These are phyloP conservation scores for Dioscorea cayenensis DNA, from an alignment of 116 monocot species.

Conservation along the genomic window DNA sequence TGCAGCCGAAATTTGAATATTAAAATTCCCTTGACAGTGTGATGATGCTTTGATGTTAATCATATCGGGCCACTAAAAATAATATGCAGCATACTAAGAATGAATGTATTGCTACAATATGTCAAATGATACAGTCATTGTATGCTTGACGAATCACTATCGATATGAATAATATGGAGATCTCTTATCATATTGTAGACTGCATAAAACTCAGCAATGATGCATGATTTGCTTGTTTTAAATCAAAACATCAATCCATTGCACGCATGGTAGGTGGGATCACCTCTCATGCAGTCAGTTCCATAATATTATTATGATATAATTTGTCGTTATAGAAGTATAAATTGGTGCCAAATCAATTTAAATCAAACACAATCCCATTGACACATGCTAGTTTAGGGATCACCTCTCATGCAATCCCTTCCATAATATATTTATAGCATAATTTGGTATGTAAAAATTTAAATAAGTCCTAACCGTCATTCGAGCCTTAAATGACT, in stretches of 20 bases:
- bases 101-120: too few species aligned
- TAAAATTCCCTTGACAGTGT: neutral
- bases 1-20: slow-evolving; percentile 1
- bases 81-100: too few species aligned
- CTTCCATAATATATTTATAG: neutral
- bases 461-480: slow-evolving; percentile 42
- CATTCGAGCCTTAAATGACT: slow-evolving; percentile 98
- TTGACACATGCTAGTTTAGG: neutral
- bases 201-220: too few species aligned
- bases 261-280: neutral
- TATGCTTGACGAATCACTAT: too few species aligned
- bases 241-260: too few species aligned
- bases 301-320: neutral
- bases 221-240: too few species aligned
- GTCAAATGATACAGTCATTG: too few species aligned
- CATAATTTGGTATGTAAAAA: neutral
- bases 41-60: neutral
- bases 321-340: neutral
- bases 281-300: neutral
- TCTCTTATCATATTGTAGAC: too few species aligned
- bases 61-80: neutral
- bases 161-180: too few species aligned
- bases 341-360: slow-evolving; percentile 27
- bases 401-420: neutral
- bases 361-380: too few species aligned